A percentile compares a stretch with the other conserved stretches of the same genome.
These are phyloP conservation scores for Jatropha podagrica DNA, from an alignment of 441 rosid species.

Conservation along the genomic window DNA sequence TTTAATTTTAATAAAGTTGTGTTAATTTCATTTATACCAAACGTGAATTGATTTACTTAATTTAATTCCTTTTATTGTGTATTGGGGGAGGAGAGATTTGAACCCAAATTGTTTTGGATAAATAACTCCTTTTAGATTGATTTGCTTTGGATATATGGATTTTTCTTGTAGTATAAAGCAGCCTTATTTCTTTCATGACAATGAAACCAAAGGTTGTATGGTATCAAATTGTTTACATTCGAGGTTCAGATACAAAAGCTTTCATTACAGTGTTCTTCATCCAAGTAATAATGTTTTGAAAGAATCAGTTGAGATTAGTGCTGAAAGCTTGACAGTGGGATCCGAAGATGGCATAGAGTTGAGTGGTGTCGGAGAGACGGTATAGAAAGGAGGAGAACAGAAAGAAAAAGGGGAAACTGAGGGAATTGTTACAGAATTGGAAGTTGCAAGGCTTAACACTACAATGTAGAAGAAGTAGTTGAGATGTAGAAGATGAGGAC, in stretches of 20 bases:
- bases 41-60: too few species aligned
- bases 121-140: background rate
- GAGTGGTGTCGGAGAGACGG: slow-evolving; percentile 22
- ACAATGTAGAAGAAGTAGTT: slow-evolving; percentile 64
- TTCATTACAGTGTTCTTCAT: slow-evolving; percentile 35
- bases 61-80: too few species aligned
- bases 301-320: slow-evolving; percentile 43
- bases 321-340: slow-evolving; percentile 26
- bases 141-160: slow-evolving; percentile 48
- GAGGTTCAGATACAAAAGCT: slow-evolving; percentile 39
- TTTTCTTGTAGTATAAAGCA: slow-evolving; percentile 46
- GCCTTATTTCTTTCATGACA: slow-evolving; percentile 21
- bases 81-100: too few species aligned
- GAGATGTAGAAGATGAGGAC: too few species aligned
- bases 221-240: slow-evolving; percentile 21
- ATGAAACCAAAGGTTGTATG: background rate
- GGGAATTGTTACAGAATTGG: slow-evolving; percentile 64
- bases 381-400: slow-evolving; percentile 38
- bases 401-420: slow-evolving; percentile 30
- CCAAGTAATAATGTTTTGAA: slow-evolving; percentile 31
- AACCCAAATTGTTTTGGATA: too few species aligned
- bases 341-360: slow-evolving; percentile 29
- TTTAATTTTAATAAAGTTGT: too few species aligned
- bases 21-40: too few species aligned
- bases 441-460: slow-evolving; percentile 75